phyloP scores from a whole-genome alignment of 257 asterid genomes.

The Ligustrum vulgare region DNA sequence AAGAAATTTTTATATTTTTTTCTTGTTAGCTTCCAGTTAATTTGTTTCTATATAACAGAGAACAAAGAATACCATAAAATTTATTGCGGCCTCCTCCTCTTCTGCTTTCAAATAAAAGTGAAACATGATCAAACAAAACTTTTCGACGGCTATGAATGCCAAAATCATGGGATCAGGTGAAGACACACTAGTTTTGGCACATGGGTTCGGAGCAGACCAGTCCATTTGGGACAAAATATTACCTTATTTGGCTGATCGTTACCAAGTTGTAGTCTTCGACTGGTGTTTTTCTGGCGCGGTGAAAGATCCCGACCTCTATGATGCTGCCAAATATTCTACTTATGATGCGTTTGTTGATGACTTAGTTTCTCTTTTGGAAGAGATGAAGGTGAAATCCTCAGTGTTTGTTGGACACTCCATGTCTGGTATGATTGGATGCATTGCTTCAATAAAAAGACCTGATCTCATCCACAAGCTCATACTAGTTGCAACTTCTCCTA shows the following conservation, averaged over 20 bases:
- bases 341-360: constrained; percentile 80
- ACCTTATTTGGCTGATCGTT: constrained; percentile 34
- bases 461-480: constrained; percentile 60
- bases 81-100: not conserved
- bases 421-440: constrained; percentile 89
- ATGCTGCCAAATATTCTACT: constrained; percentile 42
- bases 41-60: not conserved
- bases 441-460: constrained; percentile 77
- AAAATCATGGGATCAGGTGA: constrained; percentile 52
- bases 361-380: constrained; percentile 55
- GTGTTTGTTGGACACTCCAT: constrained; percentile 88
- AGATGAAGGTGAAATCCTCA: constrained; percentile 52
- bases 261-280: constrained; percentile 61
- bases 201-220: constrained; percentile 86
- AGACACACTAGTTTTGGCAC: constrained; percentile 64
- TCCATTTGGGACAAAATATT: constrained; percentile 70
- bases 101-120: not conserved
- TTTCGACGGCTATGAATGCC: constrained; percentile 60
- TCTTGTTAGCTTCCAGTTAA: not conserved
- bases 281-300: constrained; percentile 82
- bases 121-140: constrained; percentile 29
- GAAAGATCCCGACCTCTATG: constrained; percentile 47
- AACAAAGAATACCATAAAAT: not conserved
- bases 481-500: constrained; percentile 73
- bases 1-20: too few species aligned